Base-by-base conservation (phyloP, 176 grass and related monocot species). In the Hyparrhenia diplandra region DNA sequence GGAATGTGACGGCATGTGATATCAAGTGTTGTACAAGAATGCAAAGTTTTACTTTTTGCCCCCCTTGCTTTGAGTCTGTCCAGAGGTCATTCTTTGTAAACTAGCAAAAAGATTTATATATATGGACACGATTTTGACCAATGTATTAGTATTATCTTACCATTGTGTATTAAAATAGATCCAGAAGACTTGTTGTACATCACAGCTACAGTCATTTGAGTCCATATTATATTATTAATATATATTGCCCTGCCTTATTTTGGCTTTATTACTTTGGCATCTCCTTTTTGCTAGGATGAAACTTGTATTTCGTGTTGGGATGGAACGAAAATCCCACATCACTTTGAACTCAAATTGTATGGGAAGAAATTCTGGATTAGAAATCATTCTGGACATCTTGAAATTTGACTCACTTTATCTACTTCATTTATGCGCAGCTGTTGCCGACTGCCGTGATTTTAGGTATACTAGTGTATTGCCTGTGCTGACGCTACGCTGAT, bases 51-150 rank as follows among this genome's bases (percentile, higher is more conserved):
- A 25, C 65, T 73, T 58, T 67, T 59, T 68, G 40, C 34, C 34
- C 29, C 55, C 41, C 24, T 64, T 35, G 23, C 39, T 63, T 77
- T 82, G 86, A 36, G 69, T 58, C 12, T 78, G 86, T 79, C 81
- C 71, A 79, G 89, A 73, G 36, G 57, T 20, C 24, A 77, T 62
- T 85, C 88, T 89, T 84, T 91, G 89, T 90, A 87, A 82, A 86
- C 64, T 89, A 91, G 83, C 70, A 61, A 68, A 72, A 82, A 54
- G 73, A 75, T 85, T 89, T 91, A 89, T 79, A 87, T 91, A 91
- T 75, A 87, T 87, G 83, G 78, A 65, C 49, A 52, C 85, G 73
- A 68, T 86, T 74, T 42, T 82, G 79, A 75, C 79, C 29, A 78
- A n/a, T 86, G 79, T 78, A 73, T 8, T 27, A 80, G 21, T 54